These are phyloP conservation scores for Microascus cirrosus DNA, from an alignment of 2,329 filamentous ascomycete genomes.

Conservation along the genomic window DNA sequence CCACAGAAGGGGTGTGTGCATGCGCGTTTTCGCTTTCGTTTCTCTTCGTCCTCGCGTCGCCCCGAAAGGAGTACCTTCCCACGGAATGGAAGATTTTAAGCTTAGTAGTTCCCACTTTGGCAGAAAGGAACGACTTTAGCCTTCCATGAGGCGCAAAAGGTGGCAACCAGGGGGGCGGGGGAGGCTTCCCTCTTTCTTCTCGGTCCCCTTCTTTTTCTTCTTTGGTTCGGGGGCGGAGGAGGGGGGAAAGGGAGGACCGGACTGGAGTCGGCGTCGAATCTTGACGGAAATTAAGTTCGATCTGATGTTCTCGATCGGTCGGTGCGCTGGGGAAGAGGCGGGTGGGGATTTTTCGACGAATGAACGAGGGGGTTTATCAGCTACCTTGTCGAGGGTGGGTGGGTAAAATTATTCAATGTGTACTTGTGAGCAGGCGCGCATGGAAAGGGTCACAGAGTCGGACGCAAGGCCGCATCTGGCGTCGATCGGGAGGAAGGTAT, in stretches of 20 bases:
- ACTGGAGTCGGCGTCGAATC: neutral
- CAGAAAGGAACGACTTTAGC: neutral
- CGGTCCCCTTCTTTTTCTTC: neutral
- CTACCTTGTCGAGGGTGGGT: neutral
- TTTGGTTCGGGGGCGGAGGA: neutral
- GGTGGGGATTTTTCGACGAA: neutral
- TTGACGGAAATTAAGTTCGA: neutral
- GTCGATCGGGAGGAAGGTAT: too few relatives aligned
- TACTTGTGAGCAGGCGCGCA: neutral
- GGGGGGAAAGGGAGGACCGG: neutral
- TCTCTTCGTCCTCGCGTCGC: too few relatives aligned
- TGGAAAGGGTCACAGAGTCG: too few relatives aligned
- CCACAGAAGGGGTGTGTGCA: too few relatives aligned
- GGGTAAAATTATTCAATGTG: neutral
- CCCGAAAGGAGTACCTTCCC: too few relatives aligned
- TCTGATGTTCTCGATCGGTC: neutral
- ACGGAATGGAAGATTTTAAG: too few relatives aligned
- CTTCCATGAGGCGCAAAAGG: neutral
- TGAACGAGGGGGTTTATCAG: neutral
- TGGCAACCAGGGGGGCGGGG: neutral
- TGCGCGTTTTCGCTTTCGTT: too few relatives aligned
- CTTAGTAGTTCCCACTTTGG: too few relatives aligned
- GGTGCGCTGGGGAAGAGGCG: neutral
- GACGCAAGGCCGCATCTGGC: too few relatives aligned
- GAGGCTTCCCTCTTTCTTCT: neutral